Evolutionary conservation across 129 eudicot genomes (phyloP).

Genomic region (Deinandra increscens): DNA sequence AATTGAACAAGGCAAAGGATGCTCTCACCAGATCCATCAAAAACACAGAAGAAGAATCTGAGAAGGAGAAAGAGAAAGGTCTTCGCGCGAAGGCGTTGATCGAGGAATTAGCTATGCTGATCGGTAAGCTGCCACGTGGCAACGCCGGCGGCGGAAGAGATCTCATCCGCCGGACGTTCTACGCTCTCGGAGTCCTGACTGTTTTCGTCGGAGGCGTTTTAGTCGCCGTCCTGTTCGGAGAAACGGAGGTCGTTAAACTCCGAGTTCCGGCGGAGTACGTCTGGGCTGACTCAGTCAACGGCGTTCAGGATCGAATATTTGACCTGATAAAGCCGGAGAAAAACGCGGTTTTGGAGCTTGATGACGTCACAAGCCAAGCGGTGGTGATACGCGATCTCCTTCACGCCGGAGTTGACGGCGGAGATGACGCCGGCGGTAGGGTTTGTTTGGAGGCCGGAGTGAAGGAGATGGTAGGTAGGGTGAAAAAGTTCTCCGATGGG

Average conservation of each 20-base stretch:
- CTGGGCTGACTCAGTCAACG: conserved; percentile 41
- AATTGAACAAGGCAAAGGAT: conserved; percentile 35
- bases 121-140: conserved; percentile 33
- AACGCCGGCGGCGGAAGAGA: conserved; percentile 29
- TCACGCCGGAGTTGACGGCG: not conserved
- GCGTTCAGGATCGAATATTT: conserved; percentile 24
- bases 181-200: conserved; percentile 38
- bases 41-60: not conserved
- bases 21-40: conserved; percentile 19
- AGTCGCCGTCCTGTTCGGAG: conserved; percentile 31
- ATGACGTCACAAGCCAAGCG: conserved; percentile 27
- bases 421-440: conserved; percentile 4
- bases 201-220: conserved; percentile 38
- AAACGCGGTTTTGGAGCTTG: conserved; percentile 27
- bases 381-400: conserved; percentile 23
- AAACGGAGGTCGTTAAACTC: not conserved
- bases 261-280: conserved; percentile 36
- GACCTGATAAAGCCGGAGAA: conserved; percentile 24
- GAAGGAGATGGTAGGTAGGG: conserved; percentile 26
- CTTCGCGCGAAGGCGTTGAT: conserved; percentile 32
- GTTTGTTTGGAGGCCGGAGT: conserved; percentile 26
- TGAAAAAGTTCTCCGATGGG: conserved; percentile 17
- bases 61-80: conserved; percentile 38
- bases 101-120: conserved; percentile 20
- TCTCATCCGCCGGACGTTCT: conserved; percentile 40